These are phyloP conservation scores for Iberis amara DNA, from an alignment of 441 rosid genomes.

Conservation along the genomic window DNA sequence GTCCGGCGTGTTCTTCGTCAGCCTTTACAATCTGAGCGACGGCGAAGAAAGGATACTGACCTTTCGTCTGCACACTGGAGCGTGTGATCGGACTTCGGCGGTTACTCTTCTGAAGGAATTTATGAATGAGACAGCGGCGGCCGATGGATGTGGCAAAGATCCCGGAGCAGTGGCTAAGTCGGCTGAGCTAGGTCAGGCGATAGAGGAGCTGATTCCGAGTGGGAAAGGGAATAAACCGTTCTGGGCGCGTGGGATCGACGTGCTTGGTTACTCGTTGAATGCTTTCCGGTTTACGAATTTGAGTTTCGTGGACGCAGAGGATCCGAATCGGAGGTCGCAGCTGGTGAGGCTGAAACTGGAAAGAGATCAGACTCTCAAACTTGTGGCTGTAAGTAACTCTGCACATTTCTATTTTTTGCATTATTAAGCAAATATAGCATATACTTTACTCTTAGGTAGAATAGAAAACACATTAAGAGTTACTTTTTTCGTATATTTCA, in stretches of 20 bases:
- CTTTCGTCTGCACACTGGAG: constrained; percentile 61
- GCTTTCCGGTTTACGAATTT: constrained; percentile 57
- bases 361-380: constrained; percentile 41
- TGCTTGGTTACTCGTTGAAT: constrained; percentile 84
- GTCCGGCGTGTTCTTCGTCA: constrained; percentile 39
- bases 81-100: constrained; percentile 74
- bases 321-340: constrained; percentile 41
- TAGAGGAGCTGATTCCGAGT: constrained; percentile 65
- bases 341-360: constrained; percentile 51
- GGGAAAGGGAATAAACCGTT: constrained; percentile 67
- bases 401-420: neutral
- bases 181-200: constrained; percentile 35
- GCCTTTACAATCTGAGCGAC: constrained; percentile 40
- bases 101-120: constrained; percentile 47
- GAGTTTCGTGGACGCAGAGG: constrained; percentile 42
- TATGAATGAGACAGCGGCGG: constrained; percentile 28
- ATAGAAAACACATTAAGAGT: no score
- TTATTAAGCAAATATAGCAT: no score
- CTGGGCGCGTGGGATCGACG: constrained; percentile 82
- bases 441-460: no score
- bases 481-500: no score
- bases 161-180: constrained; percentile 12
- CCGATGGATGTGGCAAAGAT: neutral
- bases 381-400: constrained; percentile 40
- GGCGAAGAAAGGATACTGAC: constrained; percentile 36